Conservation (phyloP, 2,329 filamentous ascomycete species). For the Podosphaera fusca region DNA sequence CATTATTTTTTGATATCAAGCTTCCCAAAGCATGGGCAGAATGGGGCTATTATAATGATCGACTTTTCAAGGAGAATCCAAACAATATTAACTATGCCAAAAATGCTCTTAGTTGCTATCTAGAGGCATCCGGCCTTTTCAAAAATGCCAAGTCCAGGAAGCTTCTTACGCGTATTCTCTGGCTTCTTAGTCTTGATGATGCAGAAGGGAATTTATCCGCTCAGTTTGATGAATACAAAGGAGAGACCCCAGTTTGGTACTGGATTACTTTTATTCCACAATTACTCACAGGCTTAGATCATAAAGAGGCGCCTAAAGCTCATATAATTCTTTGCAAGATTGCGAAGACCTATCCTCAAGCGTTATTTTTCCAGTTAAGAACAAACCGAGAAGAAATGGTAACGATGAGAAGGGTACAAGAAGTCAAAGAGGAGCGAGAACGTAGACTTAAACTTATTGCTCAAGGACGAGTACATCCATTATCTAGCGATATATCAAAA, state of each 20-base stretch:
- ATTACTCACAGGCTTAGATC: conserved; percentile 69
- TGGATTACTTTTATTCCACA: conserved; percentile 99
- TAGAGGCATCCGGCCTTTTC: conserved; percentile 88
- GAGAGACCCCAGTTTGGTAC: conserved; percentile 94
- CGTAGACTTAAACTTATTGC: conserved; percentile 17
- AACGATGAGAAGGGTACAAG: conserved; percentile 73
- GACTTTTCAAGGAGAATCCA: conserved; percentile 81
- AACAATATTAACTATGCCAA: conserved; percentile 61
- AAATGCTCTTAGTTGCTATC: conserved; percentile 83
- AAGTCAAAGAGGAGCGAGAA: conserved; percentile 39
- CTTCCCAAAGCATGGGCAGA: conserved; percentile 96
- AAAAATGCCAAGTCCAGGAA: conserved; percentile 95
- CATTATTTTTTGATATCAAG: conserved; percentile 85
- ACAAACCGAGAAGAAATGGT: conserved; percentile 89
- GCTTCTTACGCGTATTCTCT: conserved; percentile 75
- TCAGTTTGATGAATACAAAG: conserved; percentile 90
- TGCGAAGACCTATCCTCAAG: conserved; percentile 85
- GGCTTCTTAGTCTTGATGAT: conserved; percentile 87
- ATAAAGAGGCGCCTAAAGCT: conserved; percentile 75
- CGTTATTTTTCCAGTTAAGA: conserved; percentile 82
- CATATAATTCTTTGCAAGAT: conserved; percentile 77
- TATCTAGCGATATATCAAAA: conserved; percentile 9
- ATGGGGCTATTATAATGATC: conserved; percentile 96
- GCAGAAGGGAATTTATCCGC: conserved; percentile 58
- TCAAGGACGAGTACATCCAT: conserved; percentile 13